phyloP scores from a whole-genome alignment of 106 monocot genomes.

The Apostasia ramifera region DNA sequence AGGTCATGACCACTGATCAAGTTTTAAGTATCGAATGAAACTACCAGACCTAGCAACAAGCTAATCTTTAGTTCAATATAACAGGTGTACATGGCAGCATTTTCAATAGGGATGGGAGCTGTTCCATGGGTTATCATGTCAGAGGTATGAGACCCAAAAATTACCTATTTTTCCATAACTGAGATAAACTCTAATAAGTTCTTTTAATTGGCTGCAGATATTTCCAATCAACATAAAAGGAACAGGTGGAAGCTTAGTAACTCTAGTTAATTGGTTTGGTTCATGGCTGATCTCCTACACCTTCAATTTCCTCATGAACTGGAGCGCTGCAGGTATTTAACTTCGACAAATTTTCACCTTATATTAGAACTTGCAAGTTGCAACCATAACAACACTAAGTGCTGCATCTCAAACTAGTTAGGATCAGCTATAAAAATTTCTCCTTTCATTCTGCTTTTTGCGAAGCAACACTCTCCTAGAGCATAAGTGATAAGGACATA shows the following conservation, averaged over 20 bases:
- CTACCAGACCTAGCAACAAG: background rate
- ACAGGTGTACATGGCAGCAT: slow-evolving; percentile 53
- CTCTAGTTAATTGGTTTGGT: slow-evolving; percentile 61
- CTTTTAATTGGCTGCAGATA: slow-evolving; percentile 17
- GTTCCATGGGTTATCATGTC: slow-evolving; percentile 98
- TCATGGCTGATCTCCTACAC: slow-evolving; percentile 50
- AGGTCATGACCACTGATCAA: too few species aligned
- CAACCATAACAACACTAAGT: too few species aligned
- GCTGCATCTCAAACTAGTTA: too few species aligned
- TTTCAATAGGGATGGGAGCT: slow-evolving; percentile 80
- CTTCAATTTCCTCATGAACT: slow-evolving; percentile 69
- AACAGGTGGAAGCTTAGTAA: slow-evolving; percentile 61
- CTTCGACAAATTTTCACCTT: background rate
- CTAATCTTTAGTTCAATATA: slow-evolving; percentile 2
- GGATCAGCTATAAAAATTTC: too few species aligned
- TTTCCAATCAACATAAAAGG: slow-evolving; percentile 54
- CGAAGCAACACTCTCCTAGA: too few species aligned
- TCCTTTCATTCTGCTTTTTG: too few species aligned
- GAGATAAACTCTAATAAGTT: background rate
- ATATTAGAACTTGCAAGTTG: too few species aligned
- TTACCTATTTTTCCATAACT: background rate
- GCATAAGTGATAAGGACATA: too few species aligned
- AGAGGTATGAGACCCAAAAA: slow-evolving; percentile 37
- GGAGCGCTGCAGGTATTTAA: slow-evolving; percentile 64
- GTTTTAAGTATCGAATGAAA: too few species aligned